Percentiles rank a stretch among this genome's conserved stretches.
These are phyloP conservation scores for Zoysia japonica DNA, from an alignment of 176 grass and related monocot genomes.

Conservation along the genomic window DNA sequence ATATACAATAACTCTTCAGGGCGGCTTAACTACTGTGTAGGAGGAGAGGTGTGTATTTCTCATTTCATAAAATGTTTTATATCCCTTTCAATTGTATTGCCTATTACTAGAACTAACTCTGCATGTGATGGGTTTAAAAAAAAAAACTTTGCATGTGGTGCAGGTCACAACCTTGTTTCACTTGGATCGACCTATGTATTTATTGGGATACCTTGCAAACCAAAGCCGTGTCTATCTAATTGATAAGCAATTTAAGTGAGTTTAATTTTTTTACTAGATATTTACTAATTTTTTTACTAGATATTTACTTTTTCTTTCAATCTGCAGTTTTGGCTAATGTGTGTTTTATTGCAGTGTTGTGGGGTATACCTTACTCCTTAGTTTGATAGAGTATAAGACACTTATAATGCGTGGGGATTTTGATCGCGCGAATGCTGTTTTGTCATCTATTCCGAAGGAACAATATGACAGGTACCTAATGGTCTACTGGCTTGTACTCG, in stretches of 20 bases:
- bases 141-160: not conserved
- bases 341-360: conserved; percentile 60
- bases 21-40: conserved; percentile 68
- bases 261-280: too few species aligned
- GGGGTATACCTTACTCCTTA: conserved; percentile 79
- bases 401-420: conserved; percentile 83
- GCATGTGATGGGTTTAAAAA: too few species aligned
- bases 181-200: conserved; percentile 77
- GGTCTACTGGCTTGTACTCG: too few species aligned
- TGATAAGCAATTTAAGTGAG: conserved; percentile 71
- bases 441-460: conserved; percentile 67
- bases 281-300: too few species aligned
- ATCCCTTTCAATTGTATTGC: too few species aligned
- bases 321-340: too few species aligned
- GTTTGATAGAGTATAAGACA: conserved; percentile 91
- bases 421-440: conserved; percentile 61
- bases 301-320: too few species aligned
- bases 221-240: conserved; percentile 79
- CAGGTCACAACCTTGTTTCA: conserved; percentile 78
- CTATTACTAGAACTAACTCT: too few species aligned
- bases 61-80: too few species aligned
- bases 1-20: conserved; percentile 81
- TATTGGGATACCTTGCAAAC: conserved; percentile 66
- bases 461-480: conserved; percentile 54
- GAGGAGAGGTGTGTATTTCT: conserved; percentile 51